These are phyloP conservation scores for Linaria vulgaris DNA, from an alignment of 257 asterid genomes.

Conservation along the genomic window DNA sequence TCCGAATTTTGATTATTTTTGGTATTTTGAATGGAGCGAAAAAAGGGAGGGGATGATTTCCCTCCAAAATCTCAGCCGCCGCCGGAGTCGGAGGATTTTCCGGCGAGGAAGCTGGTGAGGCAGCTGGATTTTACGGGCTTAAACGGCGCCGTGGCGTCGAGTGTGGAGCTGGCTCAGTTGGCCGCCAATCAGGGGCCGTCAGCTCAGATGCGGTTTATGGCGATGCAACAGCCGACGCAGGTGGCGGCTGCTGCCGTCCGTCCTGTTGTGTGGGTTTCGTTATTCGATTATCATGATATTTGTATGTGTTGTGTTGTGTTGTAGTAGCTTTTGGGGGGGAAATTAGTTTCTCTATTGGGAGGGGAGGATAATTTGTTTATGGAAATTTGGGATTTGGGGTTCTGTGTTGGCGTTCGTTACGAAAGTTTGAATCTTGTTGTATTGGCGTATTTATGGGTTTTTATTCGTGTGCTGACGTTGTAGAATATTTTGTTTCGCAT, in stretches of 20 bases:
- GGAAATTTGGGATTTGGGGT: background rate
- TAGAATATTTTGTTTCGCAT: background rate
- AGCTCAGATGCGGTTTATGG: slow-evolving; percentile 24
- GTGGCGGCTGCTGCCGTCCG: too few relatives aligned
- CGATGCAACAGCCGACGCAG: too few relatives aligned
- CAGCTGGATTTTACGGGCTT: slow-evolving; percentile 91
- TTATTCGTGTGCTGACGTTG: background rate
- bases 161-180: slow-evolving; percentile 39
- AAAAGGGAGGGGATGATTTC: slow-evolving; percentile 73
- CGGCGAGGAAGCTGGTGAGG: slow-evolving; percentile 91
- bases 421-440: background rate
- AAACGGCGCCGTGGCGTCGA: slow-evolving; percentile 32
- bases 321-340: too few relatives aligned
- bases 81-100: slow-evolving; percentile 54
- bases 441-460: too few relatives aligned
- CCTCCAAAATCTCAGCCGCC: slow-evolving; percentile 53
- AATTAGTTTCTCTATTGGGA: too few relatives aligned
- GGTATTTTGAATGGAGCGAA: slow-evolving; percentile 64
- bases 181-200: slow-evolving; percentile 25
- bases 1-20: slow-evolving; percentile 18
- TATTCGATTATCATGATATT: too few relatives aligned
- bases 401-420: background rate
- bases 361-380: too few relatives aligned
- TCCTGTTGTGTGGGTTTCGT: too few relatives aligned
- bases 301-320: too few relatives aligned